Percentiles rank a stretch among this genome's conserved stretches.
Evolutionary conservation across 768 basidiomycete species (phyloP).

Genomic region (Termitomyces sp.): DNA sequence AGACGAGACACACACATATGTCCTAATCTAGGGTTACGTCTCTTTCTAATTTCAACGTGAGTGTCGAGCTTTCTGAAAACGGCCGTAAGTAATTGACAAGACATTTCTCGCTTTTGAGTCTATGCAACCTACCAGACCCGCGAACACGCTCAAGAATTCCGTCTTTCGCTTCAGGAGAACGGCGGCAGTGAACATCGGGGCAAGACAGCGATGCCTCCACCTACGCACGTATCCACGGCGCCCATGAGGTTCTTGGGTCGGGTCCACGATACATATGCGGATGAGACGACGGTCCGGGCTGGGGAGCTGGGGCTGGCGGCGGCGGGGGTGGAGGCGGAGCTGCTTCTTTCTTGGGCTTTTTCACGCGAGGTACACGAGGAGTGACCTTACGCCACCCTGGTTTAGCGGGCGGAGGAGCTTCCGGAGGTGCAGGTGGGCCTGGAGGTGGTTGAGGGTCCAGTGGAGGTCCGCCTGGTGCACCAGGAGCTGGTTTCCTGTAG

Average conservation of each 20-base stretch:
- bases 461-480: constrained; percentile 37
- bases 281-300: constrained; percentile 11
- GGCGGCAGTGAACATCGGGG: background rate
- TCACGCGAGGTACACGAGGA: constrained; percentile 31
- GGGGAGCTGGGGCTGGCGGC: constrained; percentile 13
- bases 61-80: no score
- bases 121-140: background rate
- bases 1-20: no score
- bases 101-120: background rate
- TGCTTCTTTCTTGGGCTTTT: constrained; percentile 39
- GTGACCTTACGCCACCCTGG: constrained; percentile 62
- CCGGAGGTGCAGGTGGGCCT: constrained; percentile 34
- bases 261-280: constrained; percentile 10
- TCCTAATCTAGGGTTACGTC: no score
- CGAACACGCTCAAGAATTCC: background rate
- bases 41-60: no score
- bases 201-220: no score
- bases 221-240: constrained; percentile 64
- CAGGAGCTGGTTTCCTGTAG: constrained; percentile 39
- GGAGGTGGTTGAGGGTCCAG: constrained; percentile 23
- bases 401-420: constrained; percentile 30
- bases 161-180: background rate
- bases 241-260: constrained; percentile 53
- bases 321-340: constrained; percentile 26
- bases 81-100: no score